A percentile compares a stretch with the other conserved stretches of the same genome.
These are phyloP conservation scores for Hyaloscypha bicolor DNA, from an alignment of 495 filamentous ascomycete species.

Conservation along the genomic window DNA sequence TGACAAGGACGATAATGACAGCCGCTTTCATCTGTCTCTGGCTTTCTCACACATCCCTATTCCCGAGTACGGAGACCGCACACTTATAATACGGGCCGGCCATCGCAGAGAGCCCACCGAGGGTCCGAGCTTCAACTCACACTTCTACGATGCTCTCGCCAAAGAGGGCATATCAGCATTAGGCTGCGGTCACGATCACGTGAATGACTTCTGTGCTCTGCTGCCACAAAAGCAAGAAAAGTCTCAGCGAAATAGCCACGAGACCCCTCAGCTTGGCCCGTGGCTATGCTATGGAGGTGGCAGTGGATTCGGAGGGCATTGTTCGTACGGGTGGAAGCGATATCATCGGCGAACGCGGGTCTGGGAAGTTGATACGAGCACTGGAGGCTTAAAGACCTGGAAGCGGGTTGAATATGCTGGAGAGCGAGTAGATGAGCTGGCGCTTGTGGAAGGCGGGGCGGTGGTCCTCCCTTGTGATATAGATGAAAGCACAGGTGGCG, in stretches of 20 bases:
- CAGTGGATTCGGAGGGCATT: slow-evolving; percentile 43
- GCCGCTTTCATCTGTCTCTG: slow-evolving; percentile 73
- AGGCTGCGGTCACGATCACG: slow-evolving; percentile 43
- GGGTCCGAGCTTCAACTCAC: slow-evolving; percentile 40
- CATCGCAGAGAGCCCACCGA: slow-evolving; percentile 40
- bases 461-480: slow-evolving; percentile 19
- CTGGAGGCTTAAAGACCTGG: slow-evolving; percentile 40
- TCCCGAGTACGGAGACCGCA: slow-evolving; percentile 65
- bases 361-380: slow-evolving; percentile 42
- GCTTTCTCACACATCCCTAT: slow-evolving; percentile 97
- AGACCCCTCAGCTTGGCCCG: slow-evolving; percentile 32
- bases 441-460: slow-evolving; percentile 38
- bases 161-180: slow-evolving; percentile 39
- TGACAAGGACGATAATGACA: slow-evolving; percentile 58
- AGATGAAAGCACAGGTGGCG: too few species aligned
- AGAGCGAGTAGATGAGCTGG: slow-evolving; percentile 42
- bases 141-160: slow-evolving; percentile 42
- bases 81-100: slow-evolving; percentile 35
- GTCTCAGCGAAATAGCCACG: slow-evolving; percentile 15
- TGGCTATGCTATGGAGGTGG: slow-evolving; percentile 43
- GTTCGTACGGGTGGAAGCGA: slow-evolving; percentile 37
- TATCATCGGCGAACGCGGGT: slow-evolving; percentile 41
- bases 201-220: slow-evolving; percentile 44
- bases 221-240: slow-evolving; percentile 24
- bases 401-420: slow-evolving; percentile 43